Percentiles rank a stretch among this genome's conserved stretches.
Conservation (phyloP, 2,329 filamentous ascomycete species). For the Fusarium caatingaense region DNA sequence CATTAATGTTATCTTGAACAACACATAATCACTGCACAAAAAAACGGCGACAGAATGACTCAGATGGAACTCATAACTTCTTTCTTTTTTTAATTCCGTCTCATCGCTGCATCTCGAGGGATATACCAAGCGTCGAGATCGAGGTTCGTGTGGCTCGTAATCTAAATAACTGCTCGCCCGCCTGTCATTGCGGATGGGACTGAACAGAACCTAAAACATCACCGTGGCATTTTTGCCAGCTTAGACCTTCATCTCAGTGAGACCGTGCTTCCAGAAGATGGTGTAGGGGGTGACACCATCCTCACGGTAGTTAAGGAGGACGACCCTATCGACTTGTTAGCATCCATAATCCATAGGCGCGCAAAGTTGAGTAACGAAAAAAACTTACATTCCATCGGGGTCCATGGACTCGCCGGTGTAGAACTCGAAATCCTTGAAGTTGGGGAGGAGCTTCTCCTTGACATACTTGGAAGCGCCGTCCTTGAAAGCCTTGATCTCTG, state of each 20-base stretch:
- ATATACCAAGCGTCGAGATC: constrained; percentile 39
- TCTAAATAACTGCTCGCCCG: constrained; percentile 35
- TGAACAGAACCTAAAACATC: constrained; percentile 32
- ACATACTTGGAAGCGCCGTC: constrained; percentile 76
- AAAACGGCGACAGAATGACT: constrained; percentile 3
- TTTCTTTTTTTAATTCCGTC: constrained; percentile 41
- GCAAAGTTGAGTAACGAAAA: neutral
- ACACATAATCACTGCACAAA: constrained; percentile 4
- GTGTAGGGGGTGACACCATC: constrained; percentile 92
- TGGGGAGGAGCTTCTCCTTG: constrained; percentile 83
- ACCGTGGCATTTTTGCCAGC: constrained; percentile 22
- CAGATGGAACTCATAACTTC: constrained; percentile 33
- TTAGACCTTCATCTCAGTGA: constrained; percentile 93
- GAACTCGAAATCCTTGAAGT: constrained; percentile 98
- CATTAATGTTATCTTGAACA: neutral
- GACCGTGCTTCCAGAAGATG: constrained; percentile 94
- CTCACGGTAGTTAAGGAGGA: constrained; percentile 97
- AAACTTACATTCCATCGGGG: constrained; percentile 88
- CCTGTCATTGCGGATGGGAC: constrained; percentile 30
- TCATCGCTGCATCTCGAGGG: constrained; percentile 40
- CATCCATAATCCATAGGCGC: neutral
- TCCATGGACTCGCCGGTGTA: constrained; percentile 93
- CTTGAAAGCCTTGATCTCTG: constrained; percentile 83
- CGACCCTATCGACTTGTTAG: constrained; percentile 66
- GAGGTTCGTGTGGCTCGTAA: constrained; percentile 42